A percentile compares a stretch with the other conserved stretches of the same genome.
These are phyloP conservation scores for Macrolepiota dolichaula DNA, from an alignment of 768 basidiomycete genomes.

Conservation along the genomic window DNA sequence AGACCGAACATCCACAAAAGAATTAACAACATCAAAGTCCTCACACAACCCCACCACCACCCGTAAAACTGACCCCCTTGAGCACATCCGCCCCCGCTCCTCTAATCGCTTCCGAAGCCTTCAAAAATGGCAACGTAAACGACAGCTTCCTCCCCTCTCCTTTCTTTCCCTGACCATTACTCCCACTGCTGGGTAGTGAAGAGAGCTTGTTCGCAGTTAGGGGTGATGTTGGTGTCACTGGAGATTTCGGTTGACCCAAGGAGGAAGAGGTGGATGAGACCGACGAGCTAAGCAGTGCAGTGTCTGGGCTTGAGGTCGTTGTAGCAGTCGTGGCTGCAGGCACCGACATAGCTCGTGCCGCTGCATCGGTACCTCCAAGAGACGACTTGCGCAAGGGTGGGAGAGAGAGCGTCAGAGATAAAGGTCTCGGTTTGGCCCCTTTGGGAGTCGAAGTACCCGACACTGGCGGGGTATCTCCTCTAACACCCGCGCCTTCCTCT, in stretches of 20 bases:
- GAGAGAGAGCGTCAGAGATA: background rate
- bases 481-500: background rate
- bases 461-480: background rate
- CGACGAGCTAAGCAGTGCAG: no score
- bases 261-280: background rate
- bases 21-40: no score
- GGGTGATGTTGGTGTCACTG: background rate
- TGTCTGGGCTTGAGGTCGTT: no score
- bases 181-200: background rate
- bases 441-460: background rate
- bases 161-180: no score
- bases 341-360: no score
- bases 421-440: background rate
- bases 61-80: constrained; percentile 39
- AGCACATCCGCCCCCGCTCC: constrained; percentile 33
- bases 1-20: background rate
- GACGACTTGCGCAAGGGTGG: background rate
- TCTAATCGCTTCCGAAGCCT: constrained; percentile 22
- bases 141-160: constrained; percentile 17
- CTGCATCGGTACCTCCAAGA: background rate
- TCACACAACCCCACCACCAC: background rate
- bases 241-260: background rate
- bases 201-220: background rate
- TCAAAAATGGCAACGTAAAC: constrained; percentile 28
- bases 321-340: no score